Evolutionary conservation across 352 stramenopile genomes (phyloP).

Genomic region (Phytophthora constricta): DNA sequence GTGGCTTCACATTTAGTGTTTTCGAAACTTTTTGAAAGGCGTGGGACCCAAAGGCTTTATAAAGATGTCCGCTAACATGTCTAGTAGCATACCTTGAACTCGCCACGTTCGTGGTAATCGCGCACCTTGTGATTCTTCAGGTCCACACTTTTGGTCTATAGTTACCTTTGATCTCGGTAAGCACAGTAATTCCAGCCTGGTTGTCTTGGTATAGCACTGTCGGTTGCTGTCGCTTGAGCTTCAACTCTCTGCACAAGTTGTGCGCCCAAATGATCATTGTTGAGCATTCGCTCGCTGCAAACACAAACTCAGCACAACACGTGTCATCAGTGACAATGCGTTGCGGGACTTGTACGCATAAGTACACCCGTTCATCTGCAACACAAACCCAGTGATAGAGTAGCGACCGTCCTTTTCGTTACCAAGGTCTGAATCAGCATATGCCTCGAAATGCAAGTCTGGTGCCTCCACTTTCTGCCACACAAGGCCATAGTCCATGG

Average conservation of each 20-base stretch:
- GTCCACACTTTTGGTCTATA: too few species aligned
- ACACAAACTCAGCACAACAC: constrained; percentile 11
- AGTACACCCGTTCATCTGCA: constrained; percentile 2
- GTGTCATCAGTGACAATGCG: constrained; percentile 8
- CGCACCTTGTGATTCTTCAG: too few species aligned
- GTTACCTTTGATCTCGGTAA: too few species aligned
- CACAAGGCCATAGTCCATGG: constrained; percentile 1
- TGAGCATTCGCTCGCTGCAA: constrained; percentile 11
- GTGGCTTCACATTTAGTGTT: too few species aligned
- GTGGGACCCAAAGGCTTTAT: too few species aligned
- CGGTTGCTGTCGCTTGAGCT: background rate
- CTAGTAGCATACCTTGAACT: too few species aligned
- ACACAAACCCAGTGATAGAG: constrained; percentile 9
- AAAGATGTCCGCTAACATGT: too few species aligned
- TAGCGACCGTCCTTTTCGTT: constrained; percentile 6
- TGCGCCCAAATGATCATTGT: constrained; percentile 4
- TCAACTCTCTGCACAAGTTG: constrained; percentile 13
- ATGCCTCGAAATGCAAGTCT: background rate
- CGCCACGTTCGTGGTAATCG: too few species aligned
- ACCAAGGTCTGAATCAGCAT: background rate
- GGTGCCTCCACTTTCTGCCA: background rate
- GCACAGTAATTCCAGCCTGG: constrained; percentile 4
- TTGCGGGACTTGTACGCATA: constrained; percentile 9
- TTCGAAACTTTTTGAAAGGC: too few species aligned
- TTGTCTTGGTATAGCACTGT: background rate